Conservation (phyloP, 805 yeast species). For the Brettanomyces sp. region DNA sequence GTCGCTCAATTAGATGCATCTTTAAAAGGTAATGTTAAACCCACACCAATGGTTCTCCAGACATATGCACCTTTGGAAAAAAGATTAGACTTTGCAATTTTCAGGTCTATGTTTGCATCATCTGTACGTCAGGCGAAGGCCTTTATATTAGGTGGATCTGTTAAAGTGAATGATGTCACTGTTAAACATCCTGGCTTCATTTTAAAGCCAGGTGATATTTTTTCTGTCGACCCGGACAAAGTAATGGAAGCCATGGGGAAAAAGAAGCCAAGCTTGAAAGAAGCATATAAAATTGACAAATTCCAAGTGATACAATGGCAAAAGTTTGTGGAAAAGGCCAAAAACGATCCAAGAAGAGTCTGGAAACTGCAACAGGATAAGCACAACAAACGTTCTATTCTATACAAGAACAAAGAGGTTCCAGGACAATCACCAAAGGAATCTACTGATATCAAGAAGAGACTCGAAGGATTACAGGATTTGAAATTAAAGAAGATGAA, state of each 20-base stretch:
- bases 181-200: constrained; percentile 74
- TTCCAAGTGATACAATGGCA: constrained; percentile 72
- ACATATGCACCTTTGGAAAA: constrained; percentile 83
- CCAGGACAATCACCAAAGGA: constrained; percentile 9
- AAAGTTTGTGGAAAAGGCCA: constrained; percentile 52
- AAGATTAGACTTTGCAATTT: constrained; percentile 81
- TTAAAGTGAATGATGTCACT: constrained; percentile 73
- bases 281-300: constrained; percentile 62
- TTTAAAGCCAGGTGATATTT: constrained; percentile 77
- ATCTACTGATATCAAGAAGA: constrained; percentile 18
- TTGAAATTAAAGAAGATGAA: constrained; percentile 28
- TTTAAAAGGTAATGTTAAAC: constrained; percentile 45
- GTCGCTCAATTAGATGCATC: constrained; percentile 87
- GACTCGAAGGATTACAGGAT: constrained; percentile 19
- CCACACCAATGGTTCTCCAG: constrained; percentile 81
- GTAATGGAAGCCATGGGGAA: constrained; percentile 82
- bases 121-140: constrained; percentile 91
- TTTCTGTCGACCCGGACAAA: constrained; percentile 75
- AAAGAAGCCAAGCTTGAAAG: constrained; percentile 63
- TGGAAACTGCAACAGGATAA: constrained; percentile 42
- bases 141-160: constrained; percentile 72
- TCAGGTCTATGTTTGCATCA: constrained; percentile 88
- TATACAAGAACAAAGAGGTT: constrained; percentile 15
- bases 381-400: constrained; percentile 30
- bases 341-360: constrained; percentile 43